Percentiles rank a stretch among this genome's conserved stretches.
Conservation (phyloP, 2,329 filamentous ascomycete species). For the Beauveria sp. region DNA sequence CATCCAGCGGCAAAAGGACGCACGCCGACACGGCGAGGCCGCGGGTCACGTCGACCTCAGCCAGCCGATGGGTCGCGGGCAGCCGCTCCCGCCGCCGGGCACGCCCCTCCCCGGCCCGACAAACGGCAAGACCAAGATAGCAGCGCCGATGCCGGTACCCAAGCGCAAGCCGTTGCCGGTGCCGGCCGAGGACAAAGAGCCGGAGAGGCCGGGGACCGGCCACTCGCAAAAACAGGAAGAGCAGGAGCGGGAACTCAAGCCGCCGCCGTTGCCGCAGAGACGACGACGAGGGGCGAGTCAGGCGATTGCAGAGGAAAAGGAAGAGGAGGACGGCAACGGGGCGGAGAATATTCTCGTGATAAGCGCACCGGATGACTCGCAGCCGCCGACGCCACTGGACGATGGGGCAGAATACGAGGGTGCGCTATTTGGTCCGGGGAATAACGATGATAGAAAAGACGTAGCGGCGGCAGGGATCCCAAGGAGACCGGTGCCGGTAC, state of each 20-base stretch:
- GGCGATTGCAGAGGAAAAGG: slow-evolving; percentile 24
- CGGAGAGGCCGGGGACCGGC: neutral
- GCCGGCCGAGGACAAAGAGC: neutral
- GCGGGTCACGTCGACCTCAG: slow-evolving; percentile 35
- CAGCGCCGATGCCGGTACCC: slow-evolving; percentile 48
- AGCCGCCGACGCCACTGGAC: slow-evolving; percentile 43
- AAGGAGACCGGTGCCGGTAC: neutral
- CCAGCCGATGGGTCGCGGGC: slow-evolving; percentile 75
- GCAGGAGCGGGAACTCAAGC: slow-evolving; percentile 16
- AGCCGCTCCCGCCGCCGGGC: slow-evolving; percentile 74
- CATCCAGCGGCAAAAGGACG: slow-evolving; percentile 42
- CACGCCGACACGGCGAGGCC: slow-evolving; percentile 25
- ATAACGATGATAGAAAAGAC: neutral
- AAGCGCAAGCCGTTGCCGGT: slow-evolving; percentile 48
- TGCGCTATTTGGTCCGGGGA: neutral
- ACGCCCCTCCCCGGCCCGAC: slow-evolving; percentile 63
- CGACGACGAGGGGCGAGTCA: slow-evolving; percentile 29
- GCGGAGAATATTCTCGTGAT: slow-evolving; percentile 54
- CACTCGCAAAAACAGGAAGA: slow-evolving; percentile 23
- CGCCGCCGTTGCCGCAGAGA: slow-evolving; percentile 43
- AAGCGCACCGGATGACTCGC: slow-evolving; percentile 55
- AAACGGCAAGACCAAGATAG: slow-evolving; percentile 51
- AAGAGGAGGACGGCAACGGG: slow-evolving; percentile 21
- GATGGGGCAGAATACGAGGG: slow-evolving; percentile 1
- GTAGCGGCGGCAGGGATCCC: neutral